Evolutionary conservation across 345 rosid species (phyloP).

Genomic region (Firmiana major): DNA sequence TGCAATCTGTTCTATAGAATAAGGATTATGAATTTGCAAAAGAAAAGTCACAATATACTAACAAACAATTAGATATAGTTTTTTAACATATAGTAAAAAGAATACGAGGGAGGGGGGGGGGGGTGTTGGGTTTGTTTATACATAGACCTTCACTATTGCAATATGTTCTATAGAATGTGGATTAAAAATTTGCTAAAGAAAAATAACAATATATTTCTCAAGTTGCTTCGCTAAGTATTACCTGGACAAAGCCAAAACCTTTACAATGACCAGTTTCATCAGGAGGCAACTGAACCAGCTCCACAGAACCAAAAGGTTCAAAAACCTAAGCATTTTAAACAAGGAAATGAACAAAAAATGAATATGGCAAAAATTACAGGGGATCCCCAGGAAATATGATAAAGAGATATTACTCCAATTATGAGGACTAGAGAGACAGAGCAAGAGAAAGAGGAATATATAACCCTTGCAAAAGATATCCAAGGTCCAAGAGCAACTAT

Average conservation of each 20-base stretch:
- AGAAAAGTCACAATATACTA: background rate
- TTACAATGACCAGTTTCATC: slow-evolving; percentile 88
- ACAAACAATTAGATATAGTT: background rate
- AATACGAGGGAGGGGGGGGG: too few species aligned
- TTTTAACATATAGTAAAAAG: background rate
- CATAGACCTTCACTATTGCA: background rate
- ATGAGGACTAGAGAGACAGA: background rate
- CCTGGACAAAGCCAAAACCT: slow-evolving; percentile 99
- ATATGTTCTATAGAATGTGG: background rate
- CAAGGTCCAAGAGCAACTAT: background rate
- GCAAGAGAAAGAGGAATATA: background rate
- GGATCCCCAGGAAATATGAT: background rate
- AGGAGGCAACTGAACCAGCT: slow-evolving; percentile 90
- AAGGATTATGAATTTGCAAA: background rate
- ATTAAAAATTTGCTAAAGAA: background rate
- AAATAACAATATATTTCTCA: background rate
- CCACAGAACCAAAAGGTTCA: slow-evolving; percentile 91
- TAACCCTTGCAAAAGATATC: background rate
- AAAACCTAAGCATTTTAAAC: slow-evolving; percentile 57
- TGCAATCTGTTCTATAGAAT: background rate
- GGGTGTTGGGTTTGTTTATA: background rate
- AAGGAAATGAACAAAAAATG: background rate
- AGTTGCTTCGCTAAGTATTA: slow-evolving; percentile 7
- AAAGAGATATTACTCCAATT: background rate
- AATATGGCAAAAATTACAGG: background rate